Conservation (phyloP, 805 yeast genomes). For the Saccharomycopsis vini region DNA sequence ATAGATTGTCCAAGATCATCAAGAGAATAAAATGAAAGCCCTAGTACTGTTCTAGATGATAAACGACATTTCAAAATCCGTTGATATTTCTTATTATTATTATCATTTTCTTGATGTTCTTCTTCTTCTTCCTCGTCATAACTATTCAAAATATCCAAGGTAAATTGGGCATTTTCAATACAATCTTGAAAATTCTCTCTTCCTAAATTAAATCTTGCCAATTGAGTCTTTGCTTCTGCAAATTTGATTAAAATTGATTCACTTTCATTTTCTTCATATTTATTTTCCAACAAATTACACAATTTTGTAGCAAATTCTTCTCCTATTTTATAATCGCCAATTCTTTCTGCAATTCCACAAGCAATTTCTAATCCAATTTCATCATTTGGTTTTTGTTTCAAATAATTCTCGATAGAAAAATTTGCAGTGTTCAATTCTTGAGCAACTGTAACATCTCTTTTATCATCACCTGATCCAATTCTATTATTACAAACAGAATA, state of each 20-base stretch:
- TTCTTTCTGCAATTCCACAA: slow-evolving; percentile 55
- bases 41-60: slow-evolving; percentile 64
- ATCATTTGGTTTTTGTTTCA: slow-evolving; percentile 55
- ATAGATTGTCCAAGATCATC: slow-evolving; percentile 58
- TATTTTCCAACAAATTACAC: slow-evolving; percentile 40
- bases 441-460: slow-evolving; percentile 46
- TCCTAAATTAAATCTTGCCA: slow-evolving; percentile 67
- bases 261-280: slow-evolving; percentile 49
- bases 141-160: slow-evolving; percentile 40
- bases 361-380: slow-evolving; percentile 47
- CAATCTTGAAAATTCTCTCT: slow-evolving; percentile 45
- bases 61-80: slow-evolving; percentile 27
- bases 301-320: slow-evolving; percentile 37
- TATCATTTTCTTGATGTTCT: no score
- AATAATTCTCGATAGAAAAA: slow-evolving; percentile 54
- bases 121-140: slow-evolving; percentile 29
- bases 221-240: slow-evolving; percentile 55
- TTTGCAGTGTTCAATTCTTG: slow-evolving; percentile 63
- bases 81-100: slow-evolving; percentile 4
- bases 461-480: slow-evolving; percentile 35
- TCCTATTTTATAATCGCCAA: slow-evolving; percentile 53
- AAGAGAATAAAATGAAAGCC: slow-evolving; percentile 58
- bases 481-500: slow-evolving; percentile 39
- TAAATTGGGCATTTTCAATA: slow-evolving; percentile 48
- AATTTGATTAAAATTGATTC: slow-evolving; percentile 38